phyloP scores from a whole-genome alignment of 495 filamentous ascomycete genomes.

The Neurospora tetrasperma region DNA sequence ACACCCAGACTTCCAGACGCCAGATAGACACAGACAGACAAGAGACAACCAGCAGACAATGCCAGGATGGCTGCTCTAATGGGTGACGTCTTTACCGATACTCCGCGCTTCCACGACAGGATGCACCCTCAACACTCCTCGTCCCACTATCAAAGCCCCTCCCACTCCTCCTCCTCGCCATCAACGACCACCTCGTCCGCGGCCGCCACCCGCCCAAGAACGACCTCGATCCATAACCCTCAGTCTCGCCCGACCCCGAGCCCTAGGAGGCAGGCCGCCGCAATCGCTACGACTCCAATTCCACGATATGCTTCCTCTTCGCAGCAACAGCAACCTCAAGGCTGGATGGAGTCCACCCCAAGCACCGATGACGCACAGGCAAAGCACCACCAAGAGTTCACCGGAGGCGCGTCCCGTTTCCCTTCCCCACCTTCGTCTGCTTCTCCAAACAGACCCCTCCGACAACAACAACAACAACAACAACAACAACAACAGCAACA shows the following conservation, averaged over 20 bases:
- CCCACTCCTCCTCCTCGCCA: slow-evolving; percentile 27
- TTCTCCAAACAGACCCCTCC: slow-evolving; percentile 22
- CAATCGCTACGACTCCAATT: slow-evolving; percentile 5
- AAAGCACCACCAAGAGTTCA: slow-evolving; percentile 13
- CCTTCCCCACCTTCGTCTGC: slow-evolving; percentile 41
- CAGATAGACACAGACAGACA: neutral
- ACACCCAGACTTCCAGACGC: slow-evolving; percentile 3
- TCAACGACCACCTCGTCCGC: slow-evolving; percentile 16
- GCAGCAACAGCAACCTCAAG: slow-evolving; percentile 1
- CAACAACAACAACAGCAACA: slow-evolving; percentile 27
- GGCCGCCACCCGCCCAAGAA: neutral
- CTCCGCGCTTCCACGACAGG: slow-evolving; percentile 36
- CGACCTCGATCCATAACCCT: neutral
- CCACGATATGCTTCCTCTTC: slow-evolving; percentile 2
- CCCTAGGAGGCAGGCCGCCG: slow-evolving; percentile 20
- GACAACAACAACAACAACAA: slow-evolving; percentile 17
- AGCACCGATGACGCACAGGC: neutral
- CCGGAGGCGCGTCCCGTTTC: slow-evolving; percentile 30
- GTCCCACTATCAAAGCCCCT: slow-evolving; percentile 27
- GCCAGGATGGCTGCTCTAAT: slow-evolving; percentile 39
- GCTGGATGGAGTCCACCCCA: slow-evolving; percentile 5
- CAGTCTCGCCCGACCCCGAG: slow-evolving; percentile 18
- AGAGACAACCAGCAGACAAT: slow-evolving; percentile 7
- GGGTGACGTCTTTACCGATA: slow-evolving; percentile 37
- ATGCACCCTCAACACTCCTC: slow-evolving; percentile 33